Conservation (phyloP, 805 yeast species). For the Priceomyces fermenticarens region DNA sequence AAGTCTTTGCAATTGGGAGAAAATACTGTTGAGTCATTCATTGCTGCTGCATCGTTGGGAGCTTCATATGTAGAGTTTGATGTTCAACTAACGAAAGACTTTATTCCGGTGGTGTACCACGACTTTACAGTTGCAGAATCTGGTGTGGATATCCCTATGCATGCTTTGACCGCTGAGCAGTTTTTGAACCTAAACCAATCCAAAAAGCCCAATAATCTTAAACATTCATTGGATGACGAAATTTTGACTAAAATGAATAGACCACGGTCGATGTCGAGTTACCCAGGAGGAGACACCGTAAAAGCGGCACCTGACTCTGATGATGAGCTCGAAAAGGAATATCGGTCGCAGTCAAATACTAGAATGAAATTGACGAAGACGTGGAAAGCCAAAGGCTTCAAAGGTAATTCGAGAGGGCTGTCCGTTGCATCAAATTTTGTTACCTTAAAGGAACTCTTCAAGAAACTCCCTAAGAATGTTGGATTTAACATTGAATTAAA, state of each 20-base stretch:
- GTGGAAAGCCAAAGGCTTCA: slow-evolving; percentile 79
- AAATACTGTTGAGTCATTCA: slow-evolving; percentile 90
- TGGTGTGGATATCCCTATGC: slow-evolving; percentile 96
- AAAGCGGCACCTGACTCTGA: slow-evolving; percentile 13
- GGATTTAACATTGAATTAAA: slow-evolving; percentile 95
- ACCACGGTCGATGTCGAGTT: slow-evolving; percentile 40
- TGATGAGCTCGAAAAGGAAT: slow-evolving; percentile 38
- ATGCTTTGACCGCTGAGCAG: slow-evolving; percentile 83
- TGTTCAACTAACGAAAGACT: slow-evolving; percentile 90
- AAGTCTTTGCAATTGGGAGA: slow-evolving; percentile 90
- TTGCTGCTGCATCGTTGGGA: slow-evolving; percentile 94
- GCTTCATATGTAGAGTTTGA: slow-evolving; percentile 97
- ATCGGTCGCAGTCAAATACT: slow-evolving; percentile 41
- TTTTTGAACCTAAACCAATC: slow-evolving; percentile 56
- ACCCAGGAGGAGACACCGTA: slow-evolving; percentile 28
- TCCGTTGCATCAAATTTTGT: slow-evolving; percentile 91
- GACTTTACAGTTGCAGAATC: slow-evolving; percentile 93
- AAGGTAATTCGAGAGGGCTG: slow-evolving; percentile 88
- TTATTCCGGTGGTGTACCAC: slow-evolving; percentile 89
- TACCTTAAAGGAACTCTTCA: slow-evolving; percentile 79
- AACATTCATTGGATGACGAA: slow-evolving; percentile 36
- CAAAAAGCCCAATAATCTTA: slow-evolving; percentile 7
- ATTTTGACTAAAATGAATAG: slow-evolving; percentile 28
- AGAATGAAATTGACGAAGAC: slow-evolving; percentile 87
- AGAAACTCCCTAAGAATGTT: slow-evolving; percentile 73